Percentiles rank a stretch among this genome's conserved stretches.
Conservation (phyloP, 169 alveolate genomes). For the Plasmodium coatneyi region DNA sequence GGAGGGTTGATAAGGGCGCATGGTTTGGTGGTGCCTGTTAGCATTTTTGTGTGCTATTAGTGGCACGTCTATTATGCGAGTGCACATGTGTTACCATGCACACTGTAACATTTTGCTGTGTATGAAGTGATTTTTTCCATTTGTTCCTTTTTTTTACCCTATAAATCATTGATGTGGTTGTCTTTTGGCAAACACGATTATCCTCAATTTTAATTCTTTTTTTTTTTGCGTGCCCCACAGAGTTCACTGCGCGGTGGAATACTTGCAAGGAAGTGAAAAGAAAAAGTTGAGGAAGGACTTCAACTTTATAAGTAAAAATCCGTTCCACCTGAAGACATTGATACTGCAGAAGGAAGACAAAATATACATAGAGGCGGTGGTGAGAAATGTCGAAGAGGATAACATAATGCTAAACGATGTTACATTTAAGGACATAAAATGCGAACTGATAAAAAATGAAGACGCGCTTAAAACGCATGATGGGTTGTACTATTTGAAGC, state of each 20-base stretch:
- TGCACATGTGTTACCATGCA: not conserved
- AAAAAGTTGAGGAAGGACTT: slow-evolving; percentile 50
- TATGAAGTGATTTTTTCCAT: not conserved
- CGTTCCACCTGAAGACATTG: slow-evolving; percentile 21
- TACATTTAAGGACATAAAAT: slow-evolving; percentile 23
- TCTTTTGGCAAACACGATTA: not conserved
- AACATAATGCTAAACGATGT: slow-evolving; percentile 44
- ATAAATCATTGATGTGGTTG: not conserved
- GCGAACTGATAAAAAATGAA: slow-evolving; percentile 42
- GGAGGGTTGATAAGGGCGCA: not conserved
- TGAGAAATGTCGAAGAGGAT: slow-evolving; percentile 53
- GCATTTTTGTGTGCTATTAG: not conserved
- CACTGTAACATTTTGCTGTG: not conserved
- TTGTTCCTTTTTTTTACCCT: not conserved
- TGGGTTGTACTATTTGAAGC: slow-evolving; percentile 54
- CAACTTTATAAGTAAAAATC: slow-evolving; percentile 43
- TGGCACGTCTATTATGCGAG: not conserved
- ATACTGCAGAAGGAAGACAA: slow-evolving; percentile 46
- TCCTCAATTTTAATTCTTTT: not conserved
- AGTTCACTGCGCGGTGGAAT: slow-evolving; percentile 44
- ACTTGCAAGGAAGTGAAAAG: slow-evolving; percentile 31
- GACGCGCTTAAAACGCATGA: slow-evolving; percentile 17
- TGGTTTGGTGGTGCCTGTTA: not conserved
- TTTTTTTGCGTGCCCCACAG: not conserved
- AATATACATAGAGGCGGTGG: slow-evolving; percentile 18